Evolutionary conservation across 768 basidiomycete genomes (phyloP), one percentile per base, ranked within the genome.

Genomic region (Calvatia gigantea): DNA sequence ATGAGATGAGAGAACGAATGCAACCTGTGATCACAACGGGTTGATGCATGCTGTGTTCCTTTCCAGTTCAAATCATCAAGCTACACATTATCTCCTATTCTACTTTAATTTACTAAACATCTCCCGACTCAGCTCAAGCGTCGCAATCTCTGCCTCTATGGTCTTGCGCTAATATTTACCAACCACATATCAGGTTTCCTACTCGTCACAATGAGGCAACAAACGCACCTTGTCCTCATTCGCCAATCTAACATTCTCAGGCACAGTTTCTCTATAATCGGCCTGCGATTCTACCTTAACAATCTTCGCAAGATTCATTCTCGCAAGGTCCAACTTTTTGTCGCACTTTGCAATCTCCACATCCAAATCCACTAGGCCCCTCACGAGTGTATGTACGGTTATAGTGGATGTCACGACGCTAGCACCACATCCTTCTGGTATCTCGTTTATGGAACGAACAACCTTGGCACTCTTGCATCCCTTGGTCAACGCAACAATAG

Each of bases 361-460:
- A 43, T 92, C 86, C 5, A 96, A 73, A 70, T 98, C 89, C 15
- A 99, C 86, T 38, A 95, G 84, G 23, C 61, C 95, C 94, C 94
- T 97, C 61, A 99, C 94, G 56, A 95, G 87, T 2, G 94, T 80
- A 67, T 95, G 84, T 0, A 93, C 81, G 19, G 85, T 82, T 31
- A 93, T 74, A 2, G 86, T 85, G 5, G 89, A 74, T 2, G 84
- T 88, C 21, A 98, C 82, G 23, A 91, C 83, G 39, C 84, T 79
- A 2, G 91, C 89, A 6, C 93, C 95, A 68, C 94, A 97, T 15
- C 97, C 95, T 6, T 81, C 79, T 0, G 95, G 94, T 45, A 98
- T 79, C n/a, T 91, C 85, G 17, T 70, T 70, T 21, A 81, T 62
- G 14, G 81, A 74, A 17, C 81, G 76, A 11, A 94, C 79, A 54